Evolutionary conservation across 495 filamentous ascomycete species (phyloP).

Genomic region (Aspergillus avenaceus): DNA sequence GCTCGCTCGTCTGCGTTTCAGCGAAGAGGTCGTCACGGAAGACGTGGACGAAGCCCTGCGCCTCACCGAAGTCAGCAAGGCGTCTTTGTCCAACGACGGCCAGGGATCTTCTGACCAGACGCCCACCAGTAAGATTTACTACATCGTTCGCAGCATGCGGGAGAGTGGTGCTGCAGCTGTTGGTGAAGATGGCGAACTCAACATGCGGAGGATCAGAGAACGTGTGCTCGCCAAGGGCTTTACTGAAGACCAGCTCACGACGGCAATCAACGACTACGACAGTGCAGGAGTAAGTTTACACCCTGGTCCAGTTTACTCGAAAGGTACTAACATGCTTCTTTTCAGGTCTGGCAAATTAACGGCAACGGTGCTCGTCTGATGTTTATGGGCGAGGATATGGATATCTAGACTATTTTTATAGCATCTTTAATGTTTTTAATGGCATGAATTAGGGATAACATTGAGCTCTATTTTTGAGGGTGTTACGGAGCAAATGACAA

Average conservation of each 20-base stretch:
- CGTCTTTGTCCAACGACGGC: conserved; percentile 70
- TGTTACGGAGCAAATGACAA: no score
- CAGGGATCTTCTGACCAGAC: conserved; percentile 63
- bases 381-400: conserved; percentile 68
- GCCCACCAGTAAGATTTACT: conserved; percentile 86
- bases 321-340: conserved; percentile 15
- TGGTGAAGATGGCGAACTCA: conserved; percentile 72
- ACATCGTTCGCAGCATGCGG: conserved; percentile 78
- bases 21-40: conserved; percentile 74
- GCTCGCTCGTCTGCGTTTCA: conserved; percentile 88
- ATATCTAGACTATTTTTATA: conserved; percentile 22
- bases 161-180: conserved; percentile 77
- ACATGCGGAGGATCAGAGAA: conserved; percentile 80
- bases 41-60: conserved; percentile 95
- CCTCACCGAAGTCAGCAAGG: conserved; percentile 86
- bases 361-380: conserved; percentile 81
- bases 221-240: conserved; percentile 93
- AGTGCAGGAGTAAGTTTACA: conserved; percentile 70
- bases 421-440: conserved; percentile 5
- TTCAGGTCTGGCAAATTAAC: conserved; percentile 90
- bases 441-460: conserved; percentile 4
- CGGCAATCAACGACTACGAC: conserved; percentile 85
- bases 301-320: not conserved
- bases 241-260: conserved; percentile 84
- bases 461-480: no score